Conservation (phyloP, 164 flowering plant species). For the Aristolochia californica region DNA sequence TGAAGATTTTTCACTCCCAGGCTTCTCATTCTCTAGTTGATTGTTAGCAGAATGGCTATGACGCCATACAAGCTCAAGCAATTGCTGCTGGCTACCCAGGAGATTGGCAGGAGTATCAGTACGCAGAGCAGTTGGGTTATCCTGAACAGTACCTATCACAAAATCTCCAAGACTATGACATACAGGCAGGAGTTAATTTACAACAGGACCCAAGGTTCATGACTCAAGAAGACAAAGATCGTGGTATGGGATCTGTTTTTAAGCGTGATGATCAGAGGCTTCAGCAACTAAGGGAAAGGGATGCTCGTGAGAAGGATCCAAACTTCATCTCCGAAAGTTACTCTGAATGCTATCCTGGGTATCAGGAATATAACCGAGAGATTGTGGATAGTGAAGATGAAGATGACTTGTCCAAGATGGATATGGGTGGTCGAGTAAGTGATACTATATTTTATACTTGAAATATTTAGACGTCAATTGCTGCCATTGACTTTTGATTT, state of each 20-base stretch:
- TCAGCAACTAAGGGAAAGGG: constrained; percentile 88
- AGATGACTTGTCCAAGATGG: constrained; percentile 94
- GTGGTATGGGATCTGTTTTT: constrained; percentile 97
- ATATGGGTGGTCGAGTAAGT: constrained; percentile 96
- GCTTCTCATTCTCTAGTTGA: neutral
- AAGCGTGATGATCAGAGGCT: constrained; percentile 95
- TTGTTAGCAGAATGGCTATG: constrained; percentile 65
- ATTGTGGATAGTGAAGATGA: constrained; percentile 91
- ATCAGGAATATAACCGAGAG: constrained; percentile 95
- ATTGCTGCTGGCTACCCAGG: constrained; percentile 61
- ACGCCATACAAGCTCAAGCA: constrained; percentile 59
- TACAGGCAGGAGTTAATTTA: constrained; percentile 30
- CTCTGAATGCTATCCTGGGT: constrained; percentile 97
- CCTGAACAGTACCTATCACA: constrained; percentile 79
- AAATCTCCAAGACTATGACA: constrained; percentile 47
- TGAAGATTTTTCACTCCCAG: neutral
- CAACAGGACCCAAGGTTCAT: constrained; percentile 73
- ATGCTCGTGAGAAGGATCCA: constrained; percentile 96
- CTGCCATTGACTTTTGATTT: neutral
- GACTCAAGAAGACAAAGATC: constrained; percentile 98
- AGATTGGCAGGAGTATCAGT: constrained; percentile 87
- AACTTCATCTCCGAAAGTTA: constrained; percentile 96
- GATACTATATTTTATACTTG: neutral
- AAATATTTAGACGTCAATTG: neutral
- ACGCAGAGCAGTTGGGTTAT: constrained; percentile 76